A percentile compares a stretch with the other conserved stretches of the same genome.
phyloP scores from a whole-genome alignment of 2,329 filamentous ascomycete genomes.

The Aspergillus sp. region DNA sequence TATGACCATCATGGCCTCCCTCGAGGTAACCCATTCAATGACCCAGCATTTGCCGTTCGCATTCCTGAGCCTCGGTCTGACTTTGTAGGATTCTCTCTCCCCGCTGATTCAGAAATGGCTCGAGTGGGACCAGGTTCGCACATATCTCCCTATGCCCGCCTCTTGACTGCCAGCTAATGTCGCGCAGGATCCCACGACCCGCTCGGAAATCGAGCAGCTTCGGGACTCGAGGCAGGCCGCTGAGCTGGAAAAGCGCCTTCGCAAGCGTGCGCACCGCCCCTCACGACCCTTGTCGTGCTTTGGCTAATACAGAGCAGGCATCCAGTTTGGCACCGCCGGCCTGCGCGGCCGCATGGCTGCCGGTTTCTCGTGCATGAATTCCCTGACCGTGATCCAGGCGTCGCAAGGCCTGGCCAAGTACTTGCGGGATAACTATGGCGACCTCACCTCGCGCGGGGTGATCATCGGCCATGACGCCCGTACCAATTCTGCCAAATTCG shows the following conservation, averaged over 20 bases:
- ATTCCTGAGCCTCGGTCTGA: slow-evolving; percentile 4
- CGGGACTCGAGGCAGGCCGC: slow-evolving; percentile 44
- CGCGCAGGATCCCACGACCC: slow-evolving; percentile 50
- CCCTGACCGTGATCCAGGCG: slow-evolving; percentile 60
- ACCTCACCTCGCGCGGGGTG: slow-evolving; percentile 48
- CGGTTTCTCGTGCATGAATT: slow-evolving; percentile 63
- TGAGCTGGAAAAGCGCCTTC: slow-evolving; percentile 55
- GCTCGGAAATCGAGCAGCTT: slow-evolving; percentile 55
- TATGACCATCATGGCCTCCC: slow-evolving; percentile 26
- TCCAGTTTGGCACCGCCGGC: slow-evolving; percentile 63
- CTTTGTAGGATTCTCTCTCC: slow-evolving; percentile 33
- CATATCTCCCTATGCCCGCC: slow-evolving; percentile 2
- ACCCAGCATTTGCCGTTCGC: not conserved
- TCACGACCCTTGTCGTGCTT: not conserved
- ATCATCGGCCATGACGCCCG: slow-evolving; percentile 65
- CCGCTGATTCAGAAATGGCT: slow-evolving; percentile 57
- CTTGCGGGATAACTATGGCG: slow-evolving; percentile 47
- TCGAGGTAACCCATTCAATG: slow-evolving; percentile 16
- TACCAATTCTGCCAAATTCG: slow-evolving; percentile 62
- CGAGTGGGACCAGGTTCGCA: slow-evolving; percentile 51
- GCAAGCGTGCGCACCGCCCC: slow-evolving; percentile 40
- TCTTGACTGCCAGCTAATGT: slow-evolving; percentile 10
- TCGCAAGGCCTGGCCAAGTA: slow-evolving; percentile 66
- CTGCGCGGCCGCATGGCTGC: slow-evolving; percentile 65
- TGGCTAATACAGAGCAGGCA: slow-evolving; percentile 35